Evolutionary conservation across 2,329 filamentous ascomycete species (phyloP).

Genomic region (Colletotrichum ledebouriae): DNA sequence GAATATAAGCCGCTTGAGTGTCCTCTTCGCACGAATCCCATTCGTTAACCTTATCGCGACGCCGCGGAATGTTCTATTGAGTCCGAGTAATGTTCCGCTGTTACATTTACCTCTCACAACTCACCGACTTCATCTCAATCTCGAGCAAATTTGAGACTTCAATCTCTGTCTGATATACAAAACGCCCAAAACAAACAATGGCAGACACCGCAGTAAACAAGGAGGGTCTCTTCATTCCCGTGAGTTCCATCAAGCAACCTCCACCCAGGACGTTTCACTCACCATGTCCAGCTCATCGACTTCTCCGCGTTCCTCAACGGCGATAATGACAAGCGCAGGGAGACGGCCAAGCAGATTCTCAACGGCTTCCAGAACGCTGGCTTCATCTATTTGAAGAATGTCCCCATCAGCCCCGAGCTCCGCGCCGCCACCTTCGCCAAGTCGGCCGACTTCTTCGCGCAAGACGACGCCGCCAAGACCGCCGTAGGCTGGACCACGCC

Average conservation of each 20-base stretch:
- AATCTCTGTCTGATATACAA: neutral
- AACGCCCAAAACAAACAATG: conserved; percentile 47
- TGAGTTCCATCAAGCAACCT: conserved; percentile 50
- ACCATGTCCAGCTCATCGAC: conserved; percentile 75
- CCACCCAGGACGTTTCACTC: conserved; percentile 13
- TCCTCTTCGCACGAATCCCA: conserved; percentile 23
- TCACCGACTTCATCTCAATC: neutral
- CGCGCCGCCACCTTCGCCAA: conserved; percentile 74
- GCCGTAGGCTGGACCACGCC: conserved; percentile 78
- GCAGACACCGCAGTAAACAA: conserved; percentile 61
- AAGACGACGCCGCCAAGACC: conserved; percentile 73
- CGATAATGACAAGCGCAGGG: conserved; percentile 68
- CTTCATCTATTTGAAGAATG: conserved; percentile 89
- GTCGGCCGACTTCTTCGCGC: conserved; percentile 79
- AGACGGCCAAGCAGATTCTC: conserved; percentile 79
- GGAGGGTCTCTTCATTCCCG: conserved; percentile 68
- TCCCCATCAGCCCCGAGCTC: conserved; percentile 74
- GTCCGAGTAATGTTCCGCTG: conserved; percentile 8
- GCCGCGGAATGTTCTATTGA: conserved; percentile 13
- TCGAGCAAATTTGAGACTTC: neutral
- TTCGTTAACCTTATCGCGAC: conserved; percentile 32
- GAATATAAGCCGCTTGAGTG: conserved; percentile 31
- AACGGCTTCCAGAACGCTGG: conserved; percentile 86
- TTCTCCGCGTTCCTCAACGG: conserved; percentile 80
- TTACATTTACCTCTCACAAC: neutral